Conservation (phyloP, 2,329 filamentous ascomycete genomes). For the Fusarium domesticum region DNA sequence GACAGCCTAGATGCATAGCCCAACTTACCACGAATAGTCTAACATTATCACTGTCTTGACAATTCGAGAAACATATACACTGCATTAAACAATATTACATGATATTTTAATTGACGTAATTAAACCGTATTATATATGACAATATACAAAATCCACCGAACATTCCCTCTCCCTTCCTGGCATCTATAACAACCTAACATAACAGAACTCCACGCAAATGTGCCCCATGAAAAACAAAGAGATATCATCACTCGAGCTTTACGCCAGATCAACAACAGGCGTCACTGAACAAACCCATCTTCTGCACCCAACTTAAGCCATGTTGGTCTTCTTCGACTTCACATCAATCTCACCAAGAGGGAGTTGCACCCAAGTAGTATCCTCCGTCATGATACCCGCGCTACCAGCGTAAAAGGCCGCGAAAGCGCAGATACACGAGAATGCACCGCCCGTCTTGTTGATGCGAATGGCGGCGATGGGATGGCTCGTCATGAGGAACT, state of each 20-base stretch:
- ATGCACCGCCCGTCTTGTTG: slow-evolving; percentile 43
- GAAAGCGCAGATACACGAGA: slow-evolving; percentile 37
- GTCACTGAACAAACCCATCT: too few relatives aligned
- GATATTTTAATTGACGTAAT: slow-evolving; percentile 2
- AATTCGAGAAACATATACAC: too few relatives aligned
- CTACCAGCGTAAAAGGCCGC: slow-evolving; percentile 40
- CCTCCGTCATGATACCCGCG: slow-evolving; percentile 40
- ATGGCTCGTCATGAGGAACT: slow-evolving; percentile 46
- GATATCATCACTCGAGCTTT: too few relatives aligned
- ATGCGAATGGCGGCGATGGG: slow-evolving; percentile 38
- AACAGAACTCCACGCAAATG: too few relatives aligned
- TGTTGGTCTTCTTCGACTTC: slow-evolving; percentile 19
- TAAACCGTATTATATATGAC: not conserved
- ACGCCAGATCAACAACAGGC: too few relatives aligned
- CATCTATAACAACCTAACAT: too few relatives aligned
- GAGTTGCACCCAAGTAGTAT: slow-evolving; percentile 41
- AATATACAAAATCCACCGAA: not conserved
- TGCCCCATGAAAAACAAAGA: too few relatives aligned
- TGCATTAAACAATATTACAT: not conserved
- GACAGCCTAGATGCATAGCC: too few relatives aligned
- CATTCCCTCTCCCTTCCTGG: not conserved
- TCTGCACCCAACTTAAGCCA: slow-evolving; percentile 17
- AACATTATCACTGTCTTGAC: too few relatives aligned
- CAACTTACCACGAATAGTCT: too few relatives aligned
- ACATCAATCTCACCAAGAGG: slow-evolving; percentile 38